Evolutionary conservation across 345 rosid species (phyloP).

Genomic region (Odontarrhena argentea): DNA sequence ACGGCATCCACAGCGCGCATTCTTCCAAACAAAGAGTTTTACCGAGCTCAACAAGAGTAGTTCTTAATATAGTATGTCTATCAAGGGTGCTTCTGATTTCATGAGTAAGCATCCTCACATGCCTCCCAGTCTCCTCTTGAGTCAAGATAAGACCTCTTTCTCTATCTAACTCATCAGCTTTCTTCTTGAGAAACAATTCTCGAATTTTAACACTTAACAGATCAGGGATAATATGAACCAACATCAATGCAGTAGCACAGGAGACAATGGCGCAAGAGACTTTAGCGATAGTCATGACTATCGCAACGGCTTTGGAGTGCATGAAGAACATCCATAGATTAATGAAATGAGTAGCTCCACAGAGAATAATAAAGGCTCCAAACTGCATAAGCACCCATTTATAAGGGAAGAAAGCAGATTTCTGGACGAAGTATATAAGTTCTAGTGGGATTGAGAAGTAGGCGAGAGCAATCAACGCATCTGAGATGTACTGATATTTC

Average conservation of each 20-base stretch:
- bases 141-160: constrained; percentile 92
- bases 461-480: constrained; percentile 80
- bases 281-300: constrained; percentile 82
- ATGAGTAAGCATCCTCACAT: constrained; percentile 94
- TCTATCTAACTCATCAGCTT: constrained; percentile 83
- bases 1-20: constrained; percentile 97
- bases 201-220: constrained; percentile 78
- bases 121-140: constrained; percentile 91
- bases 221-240: constrained; percentile 93
- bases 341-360: constrained; percentile 95
- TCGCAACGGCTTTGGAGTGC: constrained; percentile 82
- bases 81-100: constrained; percentile 93
- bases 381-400: constrained; percentile 98
- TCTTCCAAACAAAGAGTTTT: constrained; percentile 80
- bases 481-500: constrained; percentile 92
- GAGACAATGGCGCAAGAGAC: constrained; percentile 86
- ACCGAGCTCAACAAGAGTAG: constrained; percentile 93
- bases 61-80: constrained; percentile 73
- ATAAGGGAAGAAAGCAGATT: constrained; percentile 87
- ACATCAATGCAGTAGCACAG: constrained; percentile 82
- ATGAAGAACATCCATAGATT: constrained; percentile 79
- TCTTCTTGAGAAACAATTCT: constrained; percentile 75
- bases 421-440: constrained; percentile 87
- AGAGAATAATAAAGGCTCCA: constrained; percentile 90
- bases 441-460: constrained; percentile 93